Conservation (phyloP, 176 grass and related monocot species). For the Themeda triandra region DNA sequence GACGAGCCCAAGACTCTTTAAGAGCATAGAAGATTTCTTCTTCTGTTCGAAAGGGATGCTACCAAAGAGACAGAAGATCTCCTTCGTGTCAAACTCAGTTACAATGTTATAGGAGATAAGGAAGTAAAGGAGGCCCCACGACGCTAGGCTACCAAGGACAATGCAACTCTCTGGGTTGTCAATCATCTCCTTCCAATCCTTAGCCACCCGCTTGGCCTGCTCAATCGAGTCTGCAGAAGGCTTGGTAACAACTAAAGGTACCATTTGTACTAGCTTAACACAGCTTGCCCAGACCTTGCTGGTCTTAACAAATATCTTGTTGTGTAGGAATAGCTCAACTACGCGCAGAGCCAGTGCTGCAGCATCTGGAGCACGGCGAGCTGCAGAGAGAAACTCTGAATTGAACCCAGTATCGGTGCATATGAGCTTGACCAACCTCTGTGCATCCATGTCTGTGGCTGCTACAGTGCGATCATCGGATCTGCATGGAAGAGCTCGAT, state of each 20-base stretch:
- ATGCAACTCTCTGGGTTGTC: neutral
- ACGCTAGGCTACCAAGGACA: slow-evolving; percentile 2
- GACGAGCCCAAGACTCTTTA: slow-evolving; percentile 22
- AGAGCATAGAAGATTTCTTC: slow-evolving; percentile 8
- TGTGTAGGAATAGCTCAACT: slow-evolving; percentile 26
- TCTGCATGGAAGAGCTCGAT: neutral
- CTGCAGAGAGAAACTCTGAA: neutral
- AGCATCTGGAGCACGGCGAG: slow-evolving; percentile 29
- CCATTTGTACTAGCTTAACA: slow-evolving; percentile 25
- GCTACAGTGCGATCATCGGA: too few species aligned
- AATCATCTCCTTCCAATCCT: slow-evolving; percentile 38
- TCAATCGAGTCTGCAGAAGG: neutral
- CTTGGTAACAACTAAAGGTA: neutral
- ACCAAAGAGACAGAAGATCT: slow-evolving; percentile 31
- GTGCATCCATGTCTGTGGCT: slow-evolving; percentile 38
- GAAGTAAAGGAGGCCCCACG: slow-evolving; percentile 43
- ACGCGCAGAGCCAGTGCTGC: slow-evolving; percentile 33
- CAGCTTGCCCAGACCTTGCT: slow-evolving; percentile 18
- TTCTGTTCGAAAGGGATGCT: neutral
- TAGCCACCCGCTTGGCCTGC: slow-evolving; percentile 37
- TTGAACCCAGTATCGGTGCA: neutral
- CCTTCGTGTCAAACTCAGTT: slow-evolving; percentile 22
- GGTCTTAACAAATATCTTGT: neutral
- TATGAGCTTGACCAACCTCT: slow-evolving; percentile 17
- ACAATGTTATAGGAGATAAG: slow-evolving; percentile 43